phyloP scores from a whole-genome alignment of 1,284 basidiomycete genomes.

The Microbotryum saponariae region DNA sequence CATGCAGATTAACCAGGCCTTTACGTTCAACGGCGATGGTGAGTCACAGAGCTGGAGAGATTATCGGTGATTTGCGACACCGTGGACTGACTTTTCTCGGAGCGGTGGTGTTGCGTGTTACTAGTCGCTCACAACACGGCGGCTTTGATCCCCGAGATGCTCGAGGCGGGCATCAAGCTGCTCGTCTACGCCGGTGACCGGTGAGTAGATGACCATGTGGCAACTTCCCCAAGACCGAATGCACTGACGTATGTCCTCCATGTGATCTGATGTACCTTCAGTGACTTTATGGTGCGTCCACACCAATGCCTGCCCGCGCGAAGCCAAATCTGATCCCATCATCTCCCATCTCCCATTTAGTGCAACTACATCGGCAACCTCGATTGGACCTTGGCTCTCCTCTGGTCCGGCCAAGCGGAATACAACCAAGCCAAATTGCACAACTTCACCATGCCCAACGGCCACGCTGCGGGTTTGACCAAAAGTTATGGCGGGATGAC shows the following conservation, averaged over 20 bases:
- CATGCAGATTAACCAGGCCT: conserved; percentile 47
- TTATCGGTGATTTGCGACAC: conserved; percentile 55
- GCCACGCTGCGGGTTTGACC: conserved; percentile 13
- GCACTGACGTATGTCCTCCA: conserved; percentile 56
- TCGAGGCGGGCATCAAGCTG: conserved; percentile 65
- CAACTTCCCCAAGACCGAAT: background rate
- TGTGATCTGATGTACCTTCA: background rate
- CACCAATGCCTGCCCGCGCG: background rate
- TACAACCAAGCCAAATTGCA: conserved; percentile 19
- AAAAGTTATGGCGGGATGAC: conserved; percentile 19
- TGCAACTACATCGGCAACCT: conserved; percentile 17
- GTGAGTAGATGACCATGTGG: conserved; percentile 55
- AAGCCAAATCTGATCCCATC: no score
- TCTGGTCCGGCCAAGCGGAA: conserved; percentile 19
- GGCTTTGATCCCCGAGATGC: conserved; percentile 60
- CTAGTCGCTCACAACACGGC: conserved; percentile 56
- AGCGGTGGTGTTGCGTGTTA: background rate
- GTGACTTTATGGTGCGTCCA: background rate
- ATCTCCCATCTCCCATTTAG: background rate
- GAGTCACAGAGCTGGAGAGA: background rate
- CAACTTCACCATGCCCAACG: conserved; percentile 13
- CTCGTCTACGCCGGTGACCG: conserved; percentile 73
- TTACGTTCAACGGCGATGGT: conserved; percentile 33
- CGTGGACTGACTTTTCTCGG: conserved; percentile 36
- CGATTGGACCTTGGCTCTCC: conserved; percentile 25